Base-by-base conservation (phyloP, 2,329 filamentous ascomycete genomes). In the Fusarium sp. region DNA sequence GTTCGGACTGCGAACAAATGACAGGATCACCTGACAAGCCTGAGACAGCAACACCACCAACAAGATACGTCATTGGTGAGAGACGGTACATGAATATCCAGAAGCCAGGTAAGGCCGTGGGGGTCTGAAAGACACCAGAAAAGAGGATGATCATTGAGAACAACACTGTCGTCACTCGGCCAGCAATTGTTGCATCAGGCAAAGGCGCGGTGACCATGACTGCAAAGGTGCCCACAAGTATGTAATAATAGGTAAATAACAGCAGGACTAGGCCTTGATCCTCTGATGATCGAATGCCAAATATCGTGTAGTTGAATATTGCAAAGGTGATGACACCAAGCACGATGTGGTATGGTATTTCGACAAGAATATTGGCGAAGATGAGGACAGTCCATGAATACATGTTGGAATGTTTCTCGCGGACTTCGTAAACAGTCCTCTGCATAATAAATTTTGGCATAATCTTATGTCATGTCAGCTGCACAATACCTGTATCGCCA, bases 401-500 rank as follows among this genome's bases (percentile, higher is more conserved):
- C 0, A 88, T 84, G 74, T 92, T 92, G 76, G 85, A 88, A 0
- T 91, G 91, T 2, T 91, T 86, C 78, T 94, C 92, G 49, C 91
- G 89, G 11, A 91, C 90, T 78, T 94, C 91, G 78, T 94, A 94
- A 1, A 94, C 83, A 1, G 88, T 84, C 26, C 92, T 86, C 72
- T 93, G 91, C 1, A 88, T 88, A 68, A 94, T 84, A 72, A 94
- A 94, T 53, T 91, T 87, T 0, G 92, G 92, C 86, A 93, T 92
- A 26, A 91, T 89, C 76, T 89, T 26, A 23, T 23, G 2, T 6
- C 4, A 18, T 18, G 42, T 76, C 38, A 70, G 64, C 18, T 46
- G n/a, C 1, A 10, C 11, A 3, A 20, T 16, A 8, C 3, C 8
- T n/a, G 3, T 23, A 8, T 23, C 3, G 15, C 5, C 59, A 13